Conservation (phyloP, 2,329 filamentous ascomycete genomes). For the Botryosphaeria agaves region DNA sequence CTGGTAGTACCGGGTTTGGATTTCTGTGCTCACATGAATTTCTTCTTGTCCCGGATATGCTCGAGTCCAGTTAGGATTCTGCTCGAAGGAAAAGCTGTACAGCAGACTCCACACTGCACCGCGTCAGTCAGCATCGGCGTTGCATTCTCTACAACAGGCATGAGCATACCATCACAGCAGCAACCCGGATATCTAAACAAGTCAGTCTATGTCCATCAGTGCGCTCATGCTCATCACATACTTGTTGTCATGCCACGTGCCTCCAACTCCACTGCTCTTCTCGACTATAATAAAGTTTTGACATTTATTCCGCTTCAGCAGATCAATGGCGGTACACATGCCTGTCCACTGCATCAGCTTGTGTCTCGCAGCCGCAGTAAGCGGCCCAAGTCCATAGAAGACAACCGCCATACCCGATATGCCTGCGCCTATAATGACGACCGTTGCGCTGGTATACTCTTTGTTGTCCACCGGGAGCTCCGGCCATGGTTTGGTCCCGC, state of each 20-base stretch:
- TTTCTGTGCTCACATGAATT: conserved; percentile 19
- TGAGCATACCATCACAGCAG: conserved; percentile 34
- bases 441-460: conserved; percentile 32
- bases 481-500: conserved; percentile 24
- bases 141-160: not conserved
- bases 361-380: not conserved
- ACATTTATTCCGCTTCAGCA: conserved; percentile 33
- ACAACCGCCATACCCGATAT: conserved; percentile 30
- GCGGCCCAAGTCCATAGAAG: not conserved
- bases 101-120: conserved; percentile 31
- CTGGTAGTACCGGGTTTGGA: not conserved
- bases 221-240: no score
- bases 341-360: conserved; percentile 13
- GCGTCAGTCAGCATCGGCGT: conserved; percentile 7
- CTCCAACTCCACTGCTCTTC: conserved; percentile 34
- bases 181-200: conserved; percentile 31
- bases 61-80: conserved; percentile 39
- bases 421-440: conserved; percentile 40
- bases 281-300: conserved; percentile 40
- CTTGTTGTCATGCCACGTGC: conserved; percentile 25
- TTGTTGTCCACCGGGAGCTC: conserved; percentile 29
- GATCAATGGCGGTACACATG: conserved; percentile 39
- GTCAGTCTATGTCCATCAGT: not conserved
- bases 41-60: conserved; percentile 44
- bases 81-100: conserved; percentile 44